Evolutionary conservation across 169 alveolate species (phyloP), one percentile per base, ranked within the genome.

Genomic region (Plasmodium gonderi): DNA sequence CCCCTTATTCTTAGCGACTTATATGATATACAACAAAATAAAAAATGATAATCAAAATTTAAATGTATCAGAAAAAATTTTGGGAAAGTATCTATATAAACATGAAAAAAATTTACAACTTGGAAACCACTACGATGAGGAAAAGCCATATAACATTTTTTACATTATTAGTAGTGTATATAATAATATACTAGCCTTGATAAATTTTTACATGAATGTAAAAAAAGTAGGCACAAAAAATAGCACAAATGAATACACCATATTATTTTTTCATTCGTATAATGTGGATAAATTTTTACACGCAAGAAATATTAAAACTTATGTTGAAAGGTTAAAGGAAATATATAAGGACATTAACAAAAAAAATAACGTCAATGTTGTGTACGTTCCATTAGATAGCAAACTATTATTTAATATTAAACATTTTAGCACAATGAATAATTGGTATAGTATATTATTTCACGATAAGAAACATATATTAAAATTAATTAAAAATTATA

Each of bases 181-280:
- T 72, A 69, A 49, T 54, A 83, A 83, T 29, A 17, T 83, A 31
- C 29, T 49, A 83, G 44, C 82, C 29, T 42, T 44, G 33, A 47
- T 83, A 45, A 83, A 83, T 83, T 83, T 83, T 72, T 83, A 83
- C 77, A 69, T 83, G 47, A 83, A 83, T 42, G 76, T 74, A 72
- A 83, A 83, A 72, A 83, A 83, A 17, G 85, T 83, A 0, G 40
- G 14, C 4, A 69, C 92, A 31, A 83, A 83, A 40, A 54, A 83
- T 26, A 72, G 26, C 42, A 9, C 44, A 51, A 72, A 72, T 38
- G 82, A 83, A 8, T 83, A 83, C 44, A 83, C 92, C 11, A 83
- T 83, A 29, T 83, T 83, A 83, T 83, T 83, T 83, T 83, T 83
- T 44, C 92, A 83, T 44, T 83, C 92, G 8, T 83, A 83, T 40